These are phyloP conservation scores for Diddensiella transvaalensis DNA, from an alignment of 805 yeast species.

Conservation along the genomic window DNA sequence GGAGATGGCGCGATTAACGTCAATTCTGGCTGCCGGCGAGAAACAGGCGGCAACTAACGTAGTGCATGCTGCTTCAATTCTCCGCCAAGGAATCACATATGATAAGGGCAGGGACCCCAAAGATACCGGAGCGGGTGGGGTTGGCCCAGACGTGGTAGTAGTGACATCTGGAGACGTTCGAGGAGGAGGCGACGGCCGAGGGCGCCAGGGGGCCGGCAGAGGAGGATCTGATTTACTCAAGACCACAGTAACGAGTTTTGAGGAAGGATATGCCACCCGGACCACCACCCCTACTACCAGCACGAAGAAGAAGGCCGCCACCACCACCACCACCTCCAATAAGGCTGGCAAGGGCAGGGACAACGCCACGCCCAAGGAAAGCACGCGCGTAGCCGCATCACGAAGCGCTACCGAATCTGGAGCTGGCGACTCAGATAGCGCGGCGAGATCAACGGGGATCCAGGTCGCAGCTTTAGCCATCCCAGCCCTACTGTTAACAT, in stretches of 20 bases:
- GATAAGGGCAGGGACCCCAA: not conserved
- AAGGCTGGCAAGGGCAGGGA: not conserved
- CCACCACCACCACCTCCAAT: not conserved
- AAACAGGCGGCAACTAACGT: constrained; percentile 2
- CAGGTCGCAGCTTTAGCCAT: constrained; percentile 1
- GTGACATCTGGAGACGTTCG: not conserved
- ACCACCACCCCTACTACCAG: not conserved
- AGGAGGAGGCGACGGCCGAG: not conserved
- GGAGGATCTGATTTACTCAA: not conserved
- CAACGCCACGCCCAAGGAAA: not conserved
- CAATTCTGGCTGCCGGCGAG: not conserved
- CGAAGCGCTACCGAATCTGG: not conserved
- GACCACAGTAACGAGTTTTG: not conserved
- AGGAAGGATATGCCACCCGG: not conserved
- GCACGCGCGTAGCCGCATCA: not conserved
- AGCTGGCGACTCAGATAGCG: too few species aligned
- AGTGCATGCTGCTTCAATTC: constrained; percentile 2
- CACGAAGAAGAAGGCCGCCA: not conserved
- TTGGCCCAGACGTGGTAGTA: constrained; percentile 1
- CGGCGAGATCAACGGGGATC: not conserved
- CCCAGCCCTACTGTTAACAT: not conserved
- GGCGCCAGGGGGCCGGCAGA: not conserved
- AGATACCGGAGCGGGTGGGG: not conserved
- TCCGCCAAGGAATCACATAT: not conserved
- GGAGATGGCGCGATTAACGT: not conserved